phyloP scores from a whole-genome alignment of 73 alveolate genomes.

The Breviolum minutum region DNA sequence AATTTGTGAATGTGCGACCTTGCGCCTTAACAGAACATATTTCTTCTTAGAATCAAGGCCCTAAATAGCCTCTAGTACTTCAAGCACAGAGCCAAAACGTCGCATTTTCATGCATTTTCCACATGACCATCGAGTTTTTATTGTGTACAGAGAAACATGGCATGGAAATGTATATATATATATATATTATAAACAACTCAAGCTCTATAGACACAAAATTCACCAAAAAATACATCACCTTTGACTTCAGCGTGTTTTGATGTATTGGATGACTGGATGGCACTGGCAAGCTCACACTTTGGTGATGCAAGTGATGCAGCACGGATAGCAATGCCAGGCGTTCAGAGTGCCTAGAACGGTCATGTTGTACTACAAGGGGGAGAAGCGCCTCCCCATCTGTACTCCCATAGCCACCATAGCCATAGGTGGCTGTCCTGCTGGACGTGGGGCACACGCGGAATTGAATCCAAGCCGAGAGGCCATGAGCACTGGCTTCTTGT shows the following conservation, averaged over 20 bases:
- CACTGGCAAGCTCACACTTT: background rate
- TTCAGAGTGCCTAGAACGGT: slow-evolving; percentile 83
- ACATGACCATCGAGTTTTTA: no score
- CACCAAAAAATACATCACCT: no score
- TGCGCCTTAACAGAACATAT: no score
- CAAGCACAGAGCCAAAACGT: no score
- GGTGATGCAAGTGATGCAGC: slow-evolving; percentile 31
- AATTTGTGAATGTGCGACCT: no score
- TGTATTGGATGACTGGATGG: background rate
- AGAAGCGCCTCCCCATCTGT: background rate
- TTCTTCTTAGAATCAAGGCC: no score
- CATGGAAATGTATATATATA: no score
- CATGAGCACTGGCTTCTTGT: slow-evolving; percentile 67
- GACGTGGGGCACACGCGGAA: background rate
- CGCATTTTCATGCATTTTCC: no score
- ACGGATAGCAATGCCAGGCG: slow-evolving; percentile 44
- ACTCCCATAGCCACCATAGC: slow-evolving; percentile 75
- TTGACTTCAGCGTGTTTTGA: background rate
- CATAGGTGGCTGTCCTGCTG: slow-evolving; percentile 8
- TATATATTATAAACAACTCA: no score
- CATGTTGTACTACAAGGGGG: slow-evolving; percentile 70
- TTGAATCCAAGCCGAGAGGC: slow-evolving; percentile 47
- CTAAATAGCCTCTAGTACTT: no score
- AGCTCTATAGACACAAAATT: no score
- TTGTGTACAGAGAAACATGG: no score